Evolutionary conservation across 805 yeast species (phyloP).

Genomic region (Saccharomyces cerevisiae): DNA sequence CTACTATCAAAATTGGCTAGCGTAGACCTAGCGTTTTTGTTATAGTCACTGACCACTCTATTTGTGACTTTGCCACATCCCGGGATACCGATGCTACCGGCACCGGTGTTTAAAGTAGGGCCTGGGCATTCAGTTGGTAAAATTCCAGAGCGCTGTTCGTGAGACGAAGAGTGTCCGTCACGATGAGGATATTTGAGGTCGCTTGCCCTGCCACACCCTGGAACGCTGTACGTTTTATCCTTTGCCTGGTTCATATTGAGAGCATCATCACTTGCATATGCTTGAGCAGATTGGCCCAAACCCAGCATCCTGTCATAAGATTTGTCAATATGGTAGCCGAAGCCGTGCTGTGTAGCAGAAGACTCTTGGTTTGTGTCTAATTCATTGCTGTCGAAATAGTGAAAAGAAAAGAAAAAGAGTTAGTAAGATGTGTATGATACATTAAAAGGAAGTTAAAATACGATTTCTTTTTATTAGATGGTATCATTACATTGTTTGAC

Average conservation of each 20-base stretch:
- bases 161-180: not conserved
- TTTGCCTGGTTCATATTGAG: not conserved
- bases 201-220: not conserved
- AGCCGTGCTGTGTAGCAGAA: not conserved
- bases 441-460: not conserved
- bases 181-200: not conserved
- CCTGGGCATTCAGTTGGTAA: conserved; percentile 6
- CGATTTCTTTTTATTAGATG: not conserved
- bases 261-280: not conserved
- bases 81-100: conserved; percentile 5
- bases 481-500: not conserved
- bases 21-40: not conserved
- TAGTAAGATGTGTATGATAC: not conserved
- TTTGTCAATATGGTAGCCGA: conserved; percentile 2
- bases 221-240: not conserved
- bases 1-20: conserved; percentile 3
- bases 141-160: conserved; percentile 1
- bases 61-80: conserved; percentile 9
- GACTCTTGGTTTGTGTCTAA: not conserved
- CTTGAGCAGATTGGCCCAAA: conserved; percentile 8
- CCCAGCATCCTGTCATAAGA: conserved; percentile 8
- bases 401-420: not conserved
- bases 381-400: not conserved
- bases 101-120: conserved; percentile 1
- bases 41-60: not conserved